Evolutionary conservation across 371 early-diverging fungal genomes (phyloP).

Genomic region (Lichtheimia ornata): DNA sequence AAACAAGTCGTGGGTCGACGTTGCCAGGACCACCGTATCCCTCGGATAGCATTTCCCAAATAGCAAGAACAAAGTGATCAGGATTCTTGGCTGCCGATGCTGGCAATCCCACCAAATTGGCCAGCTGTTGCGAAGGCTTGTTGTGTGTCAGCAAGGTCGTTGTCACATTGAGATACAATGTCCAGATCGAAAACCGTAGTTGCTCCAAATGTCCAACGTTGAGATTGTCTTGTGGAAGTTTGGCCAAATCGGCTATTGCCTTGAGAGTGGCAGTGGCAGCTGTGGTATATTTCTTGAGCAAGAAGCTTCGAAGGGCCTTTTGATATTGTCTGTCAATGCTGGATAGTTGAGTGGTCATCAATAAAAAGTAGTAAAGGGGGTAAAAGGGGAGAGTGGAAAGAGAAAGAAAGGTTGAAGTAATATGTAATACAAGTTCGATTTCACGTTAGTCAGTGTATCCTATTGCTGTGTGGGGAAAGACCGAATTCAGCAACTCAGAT

Average conservation of each 20-base stretch:
- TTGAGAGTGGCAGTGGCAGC: slow-evolving; percentile 19
- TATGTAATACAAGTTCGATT: no score
- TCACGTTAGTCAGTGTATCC: no score
- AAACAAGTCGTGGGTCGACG: slow-evolving; percentile 32
- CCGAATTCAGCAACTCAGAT: no score
- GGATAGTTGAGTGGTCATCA: slow-evolving; percentile 4
- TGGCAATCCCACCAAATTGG: slow-evolving; percentile 18
- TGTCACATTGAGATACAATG: slow-evolving; percentile 39
- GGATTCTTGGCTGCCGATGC: slow-evolving; percentile 6
- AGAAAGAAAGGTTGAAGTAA: not conserved
- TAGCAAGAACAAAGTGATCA: slow-evolving; percentile 20
- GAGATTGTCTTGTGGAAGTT: not conserved
- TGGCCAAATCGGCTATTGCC: slow-evolving; percentile 8
- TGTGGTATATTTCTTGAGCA: slow-evolving; percentile 19
- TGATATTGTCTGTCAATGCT: slow-evolving; percentile 11
- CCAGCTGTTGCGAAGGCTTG: slow-evolving; percentile 7
- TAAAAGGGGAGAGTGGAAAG: not conserved
- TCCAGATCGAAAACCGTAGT: slow-evolving; percentile 20
- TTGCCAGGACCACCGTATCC: slow-evolving; percentile 17
- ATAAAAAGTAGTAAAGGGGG: not conserved
- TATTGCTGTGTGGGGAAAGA: no score
- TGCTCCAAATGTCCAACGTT: slow-evolving; percentile 4
- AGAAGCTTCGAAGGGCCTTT: slow-evolving; percentile 20
- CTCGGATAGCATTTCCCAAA: slow-evolving; percentile 29
- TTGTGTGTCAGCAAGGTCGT: slow-evolving; percentile 23